Percentiles rank a stretch among this genome's conserved stretches.
phyloP scores from a whole-genome alignment of 2,329 filamentous ascomycete species.

The Trichoderma guizhouense region DNA sequence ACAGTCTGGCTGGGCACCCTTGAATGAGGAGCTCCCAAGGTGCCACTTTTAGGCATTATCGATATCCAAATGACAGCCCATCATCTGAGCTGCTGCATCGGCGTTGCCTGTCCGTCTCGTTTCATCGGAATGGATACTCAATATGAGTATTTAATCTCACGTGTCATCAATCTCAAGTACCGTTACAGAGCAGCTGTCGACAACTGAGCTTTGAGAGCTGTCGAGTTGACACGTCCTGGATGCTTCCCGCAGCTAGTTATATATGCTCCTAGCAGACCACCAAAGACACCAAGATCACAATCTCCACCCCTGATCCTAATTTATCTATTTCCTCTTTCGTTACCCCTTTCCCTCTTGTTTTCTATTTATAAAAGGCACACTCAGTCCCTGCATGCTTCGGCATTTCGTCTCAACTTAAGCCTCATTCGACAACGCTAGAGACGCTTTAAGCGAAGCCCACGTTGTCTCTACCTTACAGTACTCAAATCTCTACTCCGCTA shows the following conservation, averaged over 20 bases:
- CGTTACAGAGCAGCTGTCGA: neutral
- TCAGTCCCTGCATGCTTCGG: slow-evolving; percentile 1
- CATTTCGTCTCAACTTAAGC: slow-evolving; percentile 1
- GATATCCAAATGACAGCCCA: neutral
- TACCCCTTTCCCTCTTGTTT: slow-evolving; percentile 3
- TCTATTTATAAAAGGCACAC: slow-evolving; percentile 7
- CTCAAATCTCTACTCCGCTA: neutral
- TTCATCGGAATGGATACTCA: neutral
- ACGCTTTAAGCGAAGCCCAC: neutral
- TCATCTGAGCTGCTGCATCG: neutral
- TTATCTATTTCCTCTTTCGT: slow-evolving; percentile 1
- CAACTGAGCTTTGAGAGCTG: neutral
- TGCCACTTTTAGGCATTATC: slow-evolving; percentile 6
- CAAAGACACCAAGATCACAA: neutral
- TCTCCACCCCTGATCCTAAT: slow-evolving; percentile 7
- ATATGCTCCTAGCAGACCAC: neutral
- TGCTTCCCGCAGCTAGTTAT: neutral
- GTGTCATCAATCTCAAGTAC: neutral
- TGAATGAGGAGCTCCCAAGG: neutral
- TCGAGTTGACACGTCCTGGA: neutral
- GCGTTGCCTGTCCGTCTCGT: neutral
- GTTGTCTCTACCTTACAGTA: neutral
- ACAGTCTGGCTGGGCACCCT: neutral
- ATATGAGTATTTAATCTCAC: neutral
- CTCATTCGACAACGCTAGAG: neutral